Evolutionary conservation across 768 basidiomycete species (phyloP).

Genomic region (Hericium erinaceus): DNA sequence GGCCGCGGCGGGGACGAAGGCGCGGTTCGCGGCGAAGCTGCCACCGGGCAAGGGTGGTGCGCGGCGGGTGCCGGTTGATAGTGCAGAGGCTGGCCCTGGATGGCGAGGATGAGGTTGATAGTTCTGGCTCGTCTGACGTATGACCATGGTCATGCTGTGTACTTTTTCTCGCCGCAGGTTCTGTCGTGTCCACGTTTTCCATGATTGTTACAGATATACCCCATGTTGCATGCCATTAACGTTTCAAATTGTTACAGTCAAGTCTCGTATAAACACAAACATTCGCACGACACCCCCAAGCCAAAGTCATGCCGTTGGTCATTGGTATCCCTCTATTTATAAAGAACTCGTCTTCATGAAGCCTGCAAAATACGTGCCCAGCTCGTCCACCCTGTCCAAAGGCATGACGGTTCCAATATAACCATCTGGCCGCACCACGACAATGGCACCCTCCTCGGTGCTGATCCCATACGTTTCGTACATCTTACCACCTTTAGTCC

Average conservation of each 20-base stretch:
- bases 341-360: slow-evolving; percentile 26
- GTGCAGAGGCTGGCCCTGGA: slow-evolving; percentile 46
- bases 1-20: not conserved
- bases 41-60: slow-evolving; percentile 2
- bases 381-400: slow-evolving; percentile 27
- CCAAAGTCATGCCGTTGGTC: too few species aligned
- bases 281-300: too few species aligned
- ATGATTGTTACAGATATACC: too few species aligned
- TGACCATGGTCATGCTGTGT: not conserved
- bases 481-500: slow-evolving; percentile 39
- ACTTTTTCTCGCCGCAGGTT: too few species aligned
- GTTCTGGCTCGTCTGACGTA: not conserved
- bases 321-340: too few species aligned
- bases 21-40: slow-evolving; percentile 8
- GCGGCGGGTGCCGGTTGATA: slow-evolving; percentile 52
- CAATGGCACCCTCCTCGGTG: slow-evolving; percentile 33
- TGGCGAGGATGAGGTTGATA: slow-evolving; percentile 35
- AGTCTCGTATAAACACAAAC: too few species aligned
- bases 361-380: slow-evolving; percentile 39
- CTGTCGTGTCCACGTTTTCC: too few species aligned
- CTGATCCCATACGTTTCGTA: slow-evolving; percentile 49
- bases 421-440: slow-evolving; percentile 56
- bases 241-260: too few species aligned
- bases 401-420: slow-evolving; percentile 53
- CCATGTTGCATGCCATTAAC: too few species aligned